Evolutionary conservation across 2,329 filamentous ascomycete genomes (phyloP), one percentile per base, ranked within the genome.

Genomic region (Fusarium sp.): DNA sequence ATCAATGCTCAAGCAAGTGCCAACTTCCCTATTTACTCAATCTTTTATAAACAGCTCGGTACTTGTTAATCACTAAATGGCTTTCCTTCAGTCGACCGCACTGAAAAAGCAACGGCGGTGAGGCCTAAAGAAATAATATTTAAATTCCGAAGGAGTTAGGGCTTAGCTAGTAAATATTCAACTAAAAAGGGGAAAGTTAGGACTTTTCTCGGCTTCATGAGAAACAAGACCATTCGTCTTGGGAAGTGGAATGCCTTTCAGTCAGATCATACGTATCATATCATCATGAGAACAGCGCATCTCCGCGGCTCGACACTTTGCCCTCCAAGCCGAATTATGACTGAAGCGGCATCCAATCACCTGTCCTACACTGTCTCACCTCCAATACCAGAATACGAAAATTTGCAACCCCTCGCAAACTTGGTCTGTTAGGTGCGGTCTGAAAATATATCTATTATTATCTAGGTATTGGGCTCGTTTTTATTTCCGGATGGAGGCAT

Each of bases 181-280:
- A n/a, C 20, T 33, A 4, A 5, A 9, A 18, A 6, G n/a, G 29
- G 6, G 3, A 29, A 11, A 25, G 7, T 15, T 10, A 25, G 47
- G 47, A 35, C 11, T 20, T 44, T 44, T 18, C 25, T 55, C 52
- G 27, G 52, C 27, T 15, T 42, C 8, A 8, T 4, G 17, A 22
- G 36, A 22, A 50, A n/a, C 5, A 50, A 33, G 17, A 9, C 17
- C 31, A 20, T 11, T 25, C 4, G 20, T 18, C 8, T 22, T 18
- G 5, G n/a, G 27, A 55, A 33, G 36, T 55, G 38, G 38, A 31
- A 42, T 42, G 52, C 38, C 52, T 55, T 42, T 55, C 14, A 7
- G 27, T 55, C 52, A 42, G 27, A 55, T 42, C 38, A 44, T 44
- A 44, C n/a, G 27, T 14, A 33, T 55, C 36, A 55, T 44, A 55